phyloP scores from a whole-genome alignment of 805 yeast genomes.

The Starmerella sp. region DNA sequence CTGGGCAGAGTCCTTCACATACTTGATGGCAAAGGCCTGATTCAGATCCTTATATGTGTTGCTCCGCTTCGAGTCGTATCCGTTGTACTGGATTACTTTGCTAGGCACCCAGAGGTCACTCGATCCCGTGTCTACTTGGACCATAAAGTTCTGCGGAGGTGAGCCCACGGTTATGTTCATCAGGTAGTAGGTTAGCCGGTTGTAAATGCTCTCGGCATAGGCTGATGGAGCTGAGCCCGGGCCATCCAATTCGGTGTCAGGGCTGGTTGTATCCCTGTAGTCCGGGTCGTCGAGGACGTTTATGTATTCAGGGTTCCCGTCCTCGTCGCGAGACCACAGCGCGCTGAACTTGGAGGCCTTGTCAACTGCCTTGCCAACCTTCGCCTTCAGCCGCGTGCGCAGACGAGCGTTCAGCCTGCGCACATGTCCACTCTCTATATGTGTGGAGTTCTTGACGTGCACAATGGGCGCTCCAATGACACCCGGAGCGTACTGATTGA shows the following conservation, averaged over 20 bases:
- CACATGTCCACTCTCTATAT: not conserved
- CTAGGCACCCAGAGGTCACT: slow-evolving; percentile 27
- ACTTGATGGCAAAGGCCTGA: slow-evolving; percentile 24
- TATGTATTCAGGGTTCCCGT: not conserved
- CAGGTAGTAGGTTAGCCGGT: slow-evolving; percentile 27
- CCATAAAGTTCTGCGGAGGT: slow-evolving; percentile 40
- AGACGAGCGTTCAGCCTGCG: slow-evolving; percentile 8
- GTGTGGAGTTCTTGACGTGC: slow-evolving; percentile 6
- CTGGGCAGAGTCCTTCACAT: slow-evolving; percentile 39
- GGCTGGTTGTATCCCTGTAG: not conserved
- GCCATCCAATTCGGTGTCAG: not conserved
- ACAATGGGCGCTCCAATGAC: slow-evolving; percentile 13
- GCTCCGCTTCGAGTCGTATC: slow-evolving; percentile 19
- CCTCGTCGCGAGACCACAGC: slow-evolving; percentile 1
- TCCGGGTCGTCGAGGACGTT: not conserved
- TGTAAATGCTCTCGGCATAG: slow-evolving; percentile 16
- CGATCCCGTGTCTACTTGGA: slow-evolving; percentile 68
- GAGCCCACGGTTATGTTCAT: slow-evolving; percentile 38
- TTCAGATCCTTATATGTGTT: slow-evolving; percentile 13
- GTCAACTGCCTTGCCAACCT: not conserved
- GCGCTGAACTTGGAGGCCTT: not conserved
- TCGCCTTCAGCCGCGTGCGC: not conserved
- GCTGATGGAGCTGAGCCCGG: not conserved
- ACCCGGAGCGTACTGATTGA: slow-evolving; percentile 9
- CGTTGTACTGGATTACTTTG: slow-evolving; percentile 20